These are phyloP conservation scores for Collybia nuda DNA, from an alignment of 768 basidiomycete species.

Conservation along the genomic window DNA sequence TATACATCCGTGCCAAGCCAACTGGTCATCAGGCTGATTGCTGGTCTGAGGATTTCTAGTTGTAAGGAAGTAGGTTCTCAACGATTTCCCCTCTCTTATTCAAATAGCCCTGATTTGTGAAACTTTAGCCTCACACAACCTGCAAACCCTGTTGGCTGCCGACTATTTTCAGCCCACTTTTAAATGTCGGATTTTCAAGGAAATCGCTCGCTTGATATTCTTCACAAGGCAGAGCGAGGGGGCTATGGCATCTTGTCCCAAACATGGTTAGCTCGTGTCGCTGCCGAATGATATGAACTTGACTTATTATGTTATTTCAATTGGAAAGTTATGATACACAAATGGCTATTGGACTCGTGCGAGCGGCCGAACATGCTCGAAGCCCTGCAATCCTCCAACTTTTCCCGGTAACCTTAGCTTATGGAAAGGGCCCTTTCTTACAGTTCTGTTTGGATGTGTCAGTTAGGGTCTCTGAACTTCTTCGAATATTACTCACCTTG, in stretches of 20 bases:
- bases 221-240: slow-evolving; percentile 37
- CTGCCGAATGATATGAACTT: not conserved
- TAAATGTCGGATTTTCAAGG: slow-evolving; percentile 12
- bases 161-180: too few relatives aligned
- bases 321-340: slow-evolving; percentile 41
- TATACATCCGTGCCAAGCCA: not conserved
- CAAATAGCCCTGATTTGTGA: too few relatives aligned
- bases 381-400: slow-evolving; percentile 46
- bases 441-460: slow-evolving; percentile 43
- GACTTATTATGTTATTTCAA: not conserved
- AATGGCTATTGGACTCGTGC: slow-evolving; percentile 42
- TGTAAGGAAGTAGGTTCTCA: too few relatives aligned
- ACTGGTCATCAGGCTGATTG: not conserved
- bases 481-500: not conserved
- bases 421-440: slow-evolving; percentile 45
- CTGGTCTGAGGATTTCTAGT: too few relatives aligned
- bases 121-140: too few relatives aligned
- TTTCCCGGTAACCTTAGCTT: slow-evolving; percentile 44
- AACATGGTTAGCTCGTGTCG: slow-evolving; percentile 29
- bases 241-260: slow-evolving; percentile 46
- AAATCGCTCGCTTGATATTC: slow-evolving; percentile 41
- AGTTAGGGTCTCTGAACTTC: slow-evolving; percentile 3
- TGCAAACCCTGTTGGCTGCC: too few relatives aligned
- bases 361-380: slow-evolving; percentile 43
- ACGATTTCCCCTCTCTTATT: too few relatives aligned